Percentiles rank a stretch among this genome's conserved stretches.
These are phyloP conservation scores for Neoconidiobolus thromboides DNA, from an alignment of 371 early-diverging fungal species.

Conservation along the genomic window DNA sequence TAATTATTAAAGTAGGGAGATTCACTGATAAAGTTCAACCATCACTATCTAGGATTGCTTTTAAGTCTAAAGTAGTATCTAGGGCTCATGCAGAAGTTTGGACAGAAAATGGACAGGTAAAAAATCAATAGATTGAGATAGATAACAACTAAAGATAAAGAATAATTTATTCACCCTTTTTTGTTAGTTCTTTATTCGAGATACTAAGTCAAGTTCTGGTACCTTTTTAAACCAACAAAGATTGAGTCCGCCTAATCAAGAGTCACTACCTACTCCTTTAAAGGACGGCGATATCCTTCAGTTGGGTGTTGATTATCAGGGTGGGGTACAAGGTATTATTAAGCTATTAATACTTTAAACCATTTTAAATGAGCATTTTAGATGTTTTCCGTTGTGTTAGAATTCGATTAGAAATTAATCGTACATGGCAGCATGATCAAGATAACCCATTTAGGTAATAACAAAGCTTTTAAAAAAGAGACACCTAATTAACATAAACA, in stretches of 20 bases:
- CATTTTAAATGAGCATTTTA: conserved; percentile 6
- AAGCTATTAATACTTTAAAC: neutral
- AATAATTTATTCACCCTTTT: neutral
- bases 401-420: conserved; percentile 60
- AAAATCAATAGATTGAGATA: conserved; percentile 4
- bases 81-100: conserved; percentile 87
- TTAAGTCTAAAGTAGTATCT: conserved; percentile 85
- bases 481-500: too few relatives aligned
- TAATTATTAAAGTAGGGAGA: conserved; percentile 54
- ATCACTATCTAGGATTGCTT: conserved; percentile 46
- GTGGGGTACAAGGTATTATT: conserved; percentile 55
- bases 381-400: conserved; percentile 57
- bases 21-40: conserved; percentile 39
- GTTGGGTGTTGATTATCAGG: conserved; percentile 92
- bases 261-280: conserved; percentile 57
- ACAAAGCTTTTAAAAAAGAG: neutral
- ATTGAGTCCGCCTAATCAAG: conserved; percentile 65
- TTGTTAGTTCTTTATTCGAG: conserved; percentile 56
- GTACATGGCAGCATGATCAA: conserved; percentile 35
- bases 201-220: conserved; percentile 86
- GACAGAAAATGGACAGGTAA: conserved; percentile 59
- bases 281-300: conserved; percentile 84
- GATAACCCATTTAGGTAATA: conserved; percentile 29
- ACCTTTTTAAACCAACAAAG: conserved; percentile 90
- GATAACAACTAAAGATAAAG: neutral